Conservation (phyloP, 2,329 filamentous ascomycete species). For the Fusarium secorum region DNA sequence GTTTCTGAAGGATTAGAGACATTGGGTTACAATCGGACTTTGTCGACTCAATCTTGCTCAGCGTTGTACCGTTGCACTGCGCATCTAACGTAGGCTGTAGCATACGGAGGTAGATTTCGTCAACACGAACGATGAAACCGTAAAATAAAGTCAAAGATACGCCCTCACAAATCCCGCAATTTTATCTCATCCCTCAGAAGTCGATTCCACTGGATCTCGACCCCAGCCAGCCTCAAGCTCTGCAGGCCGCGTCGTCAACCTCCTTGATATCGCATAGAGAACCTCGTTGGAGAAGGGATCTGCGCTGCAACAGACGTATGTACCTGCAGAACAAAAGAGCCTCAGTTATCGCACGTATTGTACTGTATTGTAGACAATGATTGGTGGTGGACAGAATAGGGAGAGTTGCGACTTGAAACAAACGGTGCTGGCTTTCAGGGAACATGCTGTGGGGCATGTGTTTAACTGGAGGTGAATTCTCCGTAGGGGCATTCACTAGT, state of each 20-base stretch:
- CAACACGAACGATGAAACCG: not conserved
- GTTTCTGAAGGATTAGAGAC: not conserved
- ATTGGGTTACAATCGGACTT: not conserved
- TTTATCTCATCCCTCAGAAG: not conserved
- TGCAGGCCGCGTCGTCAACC: constrained; percentile 9
- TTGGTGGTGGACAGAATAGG: constrained; percentile 20
- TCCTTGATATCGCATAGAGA: not conserved
- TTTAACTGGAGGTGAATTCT: constrained; percentile 8
- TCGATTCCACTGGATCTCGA: constrained; percentile 9
- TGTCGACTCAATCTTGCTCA: not conserved
- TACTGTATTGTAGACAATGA: not conserved
- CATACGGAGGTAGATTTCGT: not conserved
- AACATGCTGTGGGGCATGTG: constrained; percentile 7
- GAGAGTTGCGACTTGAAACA: constrained; percentile 21
- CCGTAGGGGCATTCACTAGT: not conserved
- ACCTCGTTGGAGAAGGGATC: constrained; percentile 6
- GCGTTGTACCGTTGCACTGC: not conserved
- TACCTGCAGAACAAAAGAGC: constrained; percentile 3
- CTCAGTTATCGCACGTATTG: not conserved
- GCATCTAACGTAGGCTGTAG: not conserved
- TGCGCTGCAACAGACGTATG: not conserved
- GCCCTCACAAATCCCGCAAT: not conserved
- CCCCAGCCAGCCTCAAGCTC: constrained; percentile 1
- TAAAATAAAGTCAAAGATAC: not conserved
- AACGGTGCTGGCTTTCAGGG: constrained; percentile 5